phyloP scores from a whole-genome alignment of 2,329 filamentous ascomycete species.

The Dendrostoma leiphaemia region DNA sequence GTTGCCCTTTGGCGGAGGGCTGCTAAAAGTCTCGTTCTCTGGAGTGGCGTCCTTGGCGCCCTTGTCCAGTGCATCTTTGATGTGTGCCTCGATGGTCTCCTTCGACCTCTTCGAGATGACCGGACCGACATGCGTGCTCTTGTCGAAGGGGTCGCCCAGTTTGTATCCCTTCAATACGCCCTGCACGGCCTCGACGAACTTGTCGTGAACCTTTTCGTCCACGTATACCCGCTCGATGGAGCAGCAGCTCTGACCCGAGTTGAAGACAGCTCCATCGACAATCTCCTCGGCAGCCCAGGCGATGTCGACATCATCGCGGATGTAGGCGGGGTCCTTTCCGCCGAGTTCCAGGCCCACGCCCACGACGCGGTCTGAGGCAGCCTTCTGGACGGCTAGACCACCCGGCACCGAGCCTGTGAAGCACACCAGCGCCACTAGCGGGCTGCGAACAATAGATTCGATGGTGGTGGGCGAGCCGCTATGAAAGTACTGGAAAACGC shows the following conservation, averaged over 20 bases:
- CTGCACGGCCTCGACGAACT: constrained; percentile 76
- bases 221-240: constrained; percentile 91
- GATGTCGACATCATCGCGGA: constrained; percentile 81
- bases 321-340: constrained; percentile 91
- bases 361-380: constrained; percentile 79
- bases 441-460: constrained; percentile 74
- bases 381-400: constrained; percentile 80
- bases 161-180: constrained; percentile 78
- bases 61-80: constrained; percentile 78
- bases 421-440: constrained; percentile 76
- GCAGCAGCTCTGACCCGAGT: constrained; percentile 98
- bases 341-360: constrained; percentile 88
- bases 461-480: constrained; percentile 75
- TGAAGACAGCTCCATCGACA: constrained; percentile 94
- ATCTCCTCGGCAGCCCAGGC: constrained; percentile 92
- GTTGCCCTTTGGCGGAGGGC: constrained; percentile 75
- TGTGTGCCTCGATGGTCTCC: constrained; percentile 72
- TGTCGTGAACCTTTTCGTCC: constrained; percentile 77
- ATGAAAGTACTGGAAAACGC: constrained; percentile 91
- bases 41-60: constrained; percentile 85
- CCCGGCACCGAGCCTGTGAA: constrained; percentile 93
- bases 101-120: constrained; percentile 81
- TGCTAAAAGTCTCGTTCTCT: constrained; percentile 72
- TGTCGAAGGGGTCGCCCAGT: constrained; percentile 82
- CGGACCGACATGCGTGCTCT: constrained; percentile 78